Base-by-base conservation (phyloP, 2,329 filamentous ascomycete genomes). In the Phialophora macrospora region DNA sequence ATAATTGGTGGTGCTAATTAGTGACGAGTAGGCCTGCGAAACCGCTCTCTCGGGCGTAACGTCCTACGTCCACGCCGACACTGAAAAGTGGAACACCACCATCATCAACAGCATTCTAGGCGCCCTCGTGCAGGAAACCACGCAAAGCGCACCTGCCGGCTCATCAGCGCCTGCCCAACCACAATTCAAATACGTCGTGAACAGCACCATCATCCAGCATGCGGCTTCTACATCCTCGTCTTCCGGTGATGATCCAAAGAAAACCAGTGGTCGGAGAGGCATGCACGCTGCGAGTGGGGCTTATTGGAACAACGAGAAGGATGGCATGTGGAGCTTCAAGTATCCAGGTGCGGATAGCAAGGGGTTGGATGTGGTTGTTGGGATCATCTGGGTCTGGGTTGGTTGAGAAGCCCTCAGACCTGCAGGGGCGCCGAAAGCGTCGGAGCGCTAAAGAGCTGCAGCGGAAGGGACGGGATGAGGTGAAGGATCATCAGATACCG, bases 191-290 rank as follows among this genome's bases (percentile, higher is more conserved):
- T 98, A 94, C 81, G 92, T 93, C 73, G 93, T 96, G 81, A 98
- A 97, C 85, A 96, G 92, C 83, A 98, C 94, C 71, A 97, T 98
- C 76, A 96, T 98, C 73, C 94, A 99, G 83, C 94, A 98, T 82
- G 58, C 58, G 48, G 78, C 78, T 22, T 84, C 94, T 38, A 78
- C 69, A 75, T 76, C 66, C 69, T 75, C 78, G 32, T 81, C 85
- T 70, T 84, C 84, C 60, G 84, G 83, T 59, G 85, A 84, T 75
- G 82, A 83, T 69, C 79, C 84, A 68, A 89, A 87, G 30, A 68
- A 63, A 34, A 58, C 58, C 20, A 90, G 90, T 63, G 94, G 93
- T 63, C 88, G 93, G 71, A 87, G 94, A 71, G 95, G 95, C 70
- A 82, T 83, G 81, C 81, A 83, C 73, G 80, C 79, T 17, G 81